phyloP scores from a whole-genome alignment of 2,329 filamentous ascomycete species.

The Talaromyces marneffei region DNA sequence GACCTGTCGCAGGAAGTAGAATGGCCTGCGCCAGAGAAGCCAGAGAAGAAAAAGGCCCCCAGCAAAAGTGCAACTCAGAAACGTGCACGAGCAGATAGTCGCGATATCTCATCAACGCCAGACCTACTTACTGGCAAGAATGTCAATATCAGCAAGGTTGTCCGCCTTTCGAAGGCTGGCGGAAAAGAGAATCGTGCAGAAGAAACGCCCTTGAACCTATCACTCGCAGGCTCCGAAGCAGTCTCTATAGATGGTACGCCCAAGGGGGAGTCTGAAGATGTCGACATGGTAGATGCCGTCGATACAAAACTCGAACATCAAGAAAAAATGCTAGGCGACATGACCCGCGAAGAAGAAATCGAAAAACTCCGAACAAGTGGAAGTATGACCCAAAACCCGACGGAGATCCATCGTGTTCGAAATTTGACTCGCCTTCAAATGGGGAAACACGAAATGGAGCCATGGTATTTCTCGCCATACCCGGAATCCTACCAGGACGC shows the following conservation, averaged over 20 bases:
- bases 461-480: conserved; percentile 99
- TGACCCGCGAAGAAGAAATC: conserved; percentile 78
- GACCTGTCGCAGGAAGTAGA: conserved; percentile 88
- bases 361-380: conserved; percentile 91
- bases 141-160: conserved; percentile 40
- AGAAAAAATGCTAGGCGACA: conserved; percentile 37
- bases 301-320: conserved; percentile 31
- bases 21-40: conserved; percentile 88
- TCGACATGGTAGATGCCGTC: conserved; percentile 39
- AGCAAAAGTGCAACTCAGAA: conserved; percentile 55
- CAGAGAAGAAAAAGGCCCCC: conserved; percentile 72
- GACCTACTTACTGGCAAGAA: conserved; percentile 47
- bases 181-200: conserved; percentile 57
- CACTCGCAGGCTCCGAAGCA: conserved; percentile 30
- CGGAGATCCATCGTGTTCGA: conserved; percentile 90
- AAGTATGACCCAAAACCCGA: conserved; percentile 98
- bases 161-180: conserved; percentile 51
- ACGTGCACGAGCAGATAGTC: conserved; percentile 40
- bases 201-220: conserved; percentile 30
- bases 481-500: conserved; percentile 81
- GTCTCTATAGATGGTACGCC: conserved; percentile 37
- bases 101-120: conserved; percentile 54
- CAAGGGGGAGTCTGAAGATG: conserved; percentile 35
- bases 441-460: conserved; percentile 83
- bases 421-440: conserved; percentile 95